Conservation (phyloP, 2,329 filamentous ascomycete genomes). For the Ophiostoma angusticollis region DNA sequence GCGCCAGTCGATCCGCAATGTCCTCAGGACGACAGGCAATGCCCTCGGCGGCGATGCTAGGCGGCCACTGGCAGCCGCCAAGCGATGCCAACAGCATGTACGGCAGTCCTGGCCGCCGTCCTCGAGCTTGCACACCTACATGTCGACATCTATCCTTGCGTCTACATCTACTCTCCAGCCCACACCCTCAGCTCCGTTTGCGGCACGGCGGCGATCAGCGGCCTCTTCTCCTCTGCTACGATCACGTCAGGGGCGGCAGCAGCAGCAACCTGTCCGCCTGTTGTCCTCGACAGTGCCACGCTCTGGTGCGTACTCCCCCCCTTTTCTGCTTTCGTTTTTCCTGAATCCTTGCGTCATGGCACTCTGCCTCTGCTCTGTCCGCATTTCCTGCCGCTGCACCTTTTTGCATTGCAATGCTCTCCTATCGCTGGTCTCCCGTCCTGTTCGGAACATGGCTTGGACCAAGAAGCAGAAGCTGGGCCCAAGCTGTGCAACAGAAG, state of each 20-base stretch:
- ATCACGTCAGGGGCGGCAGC: slow-evolving; percentile 10
- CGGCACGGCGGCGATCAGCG: slow-evolving; percentile 5
- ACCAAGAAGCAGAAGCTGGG: too few species aligned
- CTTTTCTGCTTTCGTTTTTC: background rate
- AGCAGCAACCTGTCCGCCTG: slow-evolving; percentile 6
- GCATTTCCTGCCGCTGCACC: too few species aligned
- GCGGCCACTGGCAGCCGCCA: background rate
- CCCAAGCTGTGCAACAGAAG: too few species aligned
- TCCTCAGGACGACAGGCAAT: slow-evolving; percentile 8
- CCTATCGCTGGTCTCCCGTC: background rate
- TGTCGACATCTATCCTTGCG: background rate
- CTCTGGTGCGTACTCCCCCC: slow-evolving; percentile 7
- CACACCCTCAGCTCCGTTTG: slow-evolving; percentile 1
- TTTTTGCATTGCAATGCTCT: background rate
- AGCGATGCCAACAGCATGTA: background rate
- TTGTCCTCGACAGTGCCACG: slow-evolving; percentile 13
- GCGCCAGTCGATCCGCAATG: slow-evolving; percentile 12
- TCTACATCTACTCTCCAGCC: background rate
- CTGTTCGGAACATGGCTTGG: too few species aligned
- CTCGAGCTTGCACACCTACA: background rate
- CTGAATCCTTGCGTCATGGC: too few species aligned
- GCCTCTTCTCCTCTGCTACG: background rate
- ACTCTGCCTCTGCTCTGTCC: too few species aligned
- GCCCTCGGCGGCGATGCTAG: slow-evolving; percentile 1
- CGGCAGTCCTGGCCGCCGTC: background rate